Conservation (phyloP, 257 asterid species). For the Salvia miltiorrhiza region DNA sequence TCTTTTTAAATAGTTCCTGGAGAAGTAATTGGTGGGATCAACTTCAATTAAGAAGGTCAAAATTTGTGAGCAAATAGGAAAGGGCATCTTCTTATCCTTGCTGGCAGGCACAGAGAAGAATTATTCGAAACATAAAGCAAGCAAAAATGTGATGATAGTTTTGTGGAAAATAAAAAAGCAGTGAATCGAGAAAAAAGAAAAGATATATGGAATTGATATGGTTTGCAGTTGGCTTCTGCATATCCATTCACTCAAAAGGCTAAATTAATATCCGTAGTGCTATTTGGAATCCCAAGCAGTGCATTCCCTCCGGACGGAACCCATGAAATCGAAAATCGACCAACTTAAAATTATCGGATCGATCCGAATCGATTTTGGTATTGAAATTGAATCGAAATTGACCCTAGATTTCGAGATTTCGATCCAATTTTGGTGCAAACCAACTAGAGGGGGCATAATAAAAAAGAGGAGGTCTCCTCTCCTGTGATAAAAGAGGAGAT, state of each 20-base stretch:
- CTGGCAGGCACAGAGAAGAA: not conserved
- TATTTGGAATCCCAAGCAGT: slow-evolving; percentile 8
- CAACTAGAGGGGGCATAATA: too few relatives aligned
- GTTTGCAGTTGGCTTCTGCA: slow-evolving; percentile 11
- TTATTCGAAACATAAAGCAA: not conserved
- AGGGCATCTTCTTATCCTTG: not conserved
- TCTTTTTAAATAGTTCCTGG: not conserved
- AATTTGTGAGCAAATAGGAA: not conserved
- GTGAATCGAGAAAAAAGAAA: slow-evolving; percentile 2
- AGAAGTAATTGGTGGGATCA: not conserved
- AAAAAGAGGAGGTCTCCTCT: too few relatives aligned
- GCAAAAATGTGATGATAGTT: not conserved
- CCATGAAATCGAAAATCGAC: too few relatives aligned
- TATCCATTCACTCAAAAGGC: slow-evolving; percentile 13
- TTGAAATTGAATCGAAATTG: too few relatives aligned
- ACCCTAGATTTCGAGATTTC: too few relatives aligned
- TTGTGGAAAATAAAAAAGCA: not conserved
- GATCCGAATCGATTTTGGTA: too few relatives aligned
- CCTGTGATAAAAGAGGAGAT: too few relatives aligned
- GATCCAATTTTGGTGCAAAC: too few relatives aligned
- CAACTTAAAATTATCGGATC: too few relatives aligned
- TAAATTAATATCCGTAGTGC: not conserved
- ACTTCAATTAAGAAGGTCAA: not conserved
- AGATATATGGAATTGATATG: not conserved
- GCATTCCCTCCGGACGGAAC: too few relatives aligned